Evolutionary conservation across 495 filamentous ascomycete genomes (phyloP), one percentile per base, ranked within the genome.

Genomic region (Aspergillus nanangensis): DNA sequence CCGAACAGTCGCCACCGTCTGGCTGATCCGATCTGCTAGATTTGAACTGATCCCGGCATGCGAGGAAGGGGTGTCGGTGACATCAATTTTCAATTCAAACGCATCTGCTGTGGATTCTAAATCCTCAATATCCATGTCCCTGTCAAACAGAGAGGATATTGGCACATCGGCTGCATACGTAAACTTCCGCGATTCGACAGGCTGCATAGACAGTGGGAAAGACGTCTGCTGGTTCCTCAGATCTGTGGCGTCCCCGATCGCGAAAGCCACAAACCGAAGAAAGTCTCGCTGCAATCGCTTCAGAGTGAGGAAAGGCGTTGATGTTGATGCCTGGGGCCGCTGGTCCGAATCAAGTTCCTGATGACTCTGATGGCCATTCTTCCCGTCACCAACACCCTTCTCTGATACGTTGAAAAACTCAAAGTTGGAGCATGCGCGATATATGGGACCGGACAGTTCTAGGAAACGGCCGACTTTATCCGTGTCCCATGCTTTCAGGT

Each of bases 371-470:
- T 61, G 60, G 22, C 57, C 56, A 25, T 67, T 58, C 17, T 63
- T 62, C 15, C 17, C 21, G n/a, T 63, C 57, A 4, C 53, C 42
- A 15, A 55, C 49, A 29, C 34, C 50, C 35, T 57, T 55, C 46
- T 66, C 57, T 3, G 66, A 65, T n/a, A 88, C 61, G 53, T 92
- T 92, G 68, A 83, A 90, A 52, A 84, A 90, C 57, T 89, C 86
- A 24, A 85, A 67, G 51, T 89, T 90, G 8, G 86, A 87, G 61
- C 83, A 88, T 15, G 63, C 64, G 44, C 77, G 69, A 55, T 69
- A 84, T 47, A 72, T 81, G 54, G 60, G 66, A 48, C 61, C 77
- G 36, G 68, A 80, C 27, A 75, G 56, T 20, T 76, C 69, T 20
- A 79, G 67, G 51, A 69, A 81, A 41, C 70, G 79, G 45, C 69